Base-by-base conservation (phyloP, 2,329 filamentous ascomycete genomes). In the Ampelomyces quisqualis region DNA sequence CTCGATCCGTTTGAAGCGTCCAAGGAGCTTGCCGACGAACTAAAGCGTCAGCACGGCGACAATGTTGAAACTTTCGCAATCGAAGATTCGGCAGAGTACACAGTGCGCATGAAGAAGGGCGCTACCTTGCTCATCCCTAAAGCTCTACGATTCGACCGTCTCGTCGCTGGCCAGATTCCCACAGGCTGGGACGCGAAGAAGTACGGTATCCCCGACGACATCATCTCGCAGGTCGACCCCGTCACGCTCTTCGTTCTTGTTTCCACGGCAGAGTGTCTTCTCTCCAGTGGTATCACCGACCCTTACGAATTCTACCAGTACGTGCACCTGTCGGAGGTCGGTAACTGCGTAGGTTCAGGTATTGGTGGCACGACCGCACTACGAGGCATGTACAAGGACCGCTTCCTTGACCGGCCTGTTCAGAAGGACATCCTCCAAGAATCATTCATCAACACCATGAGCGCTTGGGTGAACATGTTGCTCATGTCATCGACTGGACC, bases 291-390 rank as follows among this genome's bases (percentile, higher is more conserved):
- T 83, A 91, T 98, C 69, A 97, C 93, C 18, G 94, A 98, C 67
- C 94, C 93, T 14, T 98, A 97, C 67, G 93, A 98, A 74, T 97
- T 98, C 75, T 98, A 98, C 81, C 90, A 97, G 77, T 98, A 98
- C 63, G 90, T 98, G 50, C 93, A 98, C 70, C 83, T 98, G 47
- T 97, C 93, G 6, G 88, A 98, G 67, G 88, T 98, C 36, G 93
- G 93, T 70, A 98, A 98, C 79, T 97, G 91, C 67, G 84, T 98
- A 57, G 93, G 93, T 71, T 98, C 94, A 21, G 93, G 94, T 78
- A 95, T 98, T 77, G 93, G 93, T 79, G 94, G 93, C 73, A 86
- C 90, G 47, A 82, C 82, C 60, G 93, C 93, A 59, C 80, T 98
- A 53, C 85, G 90, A 61, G 91, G 91, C 60, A 98, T 98, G 91